phyloP scores from a whole-genome alignment of 306 rosid species.

The Castanea sativa region DNA sequence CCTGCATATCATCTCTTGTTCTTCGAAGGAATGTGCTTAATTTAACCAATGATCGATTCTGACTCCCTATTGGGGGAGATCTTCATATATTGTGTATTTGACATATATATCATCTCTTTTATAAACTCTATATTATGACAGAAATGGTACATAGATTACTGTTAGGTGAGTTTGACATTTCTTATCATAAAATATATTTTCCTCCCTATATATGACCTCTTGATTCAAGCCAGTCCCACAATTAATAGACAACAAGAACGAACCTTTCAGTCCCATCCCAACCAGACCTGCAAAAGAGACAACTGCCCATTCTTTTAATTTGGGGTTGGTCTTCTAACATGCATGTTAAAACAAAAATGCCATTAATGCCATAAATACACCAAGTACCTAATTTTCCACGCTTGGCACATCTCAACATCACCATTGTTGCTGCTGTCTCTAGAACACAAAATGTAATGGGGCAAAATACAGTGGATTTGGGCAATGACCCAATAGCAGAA shows the following conservation, averaged over 20 bases:
- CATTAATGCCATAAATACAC: constrained; percentile 11
- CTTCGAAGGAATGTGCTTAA: no score
- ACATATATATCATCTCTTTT: no score
- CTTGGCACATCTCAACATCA: constrained; percentile 7
- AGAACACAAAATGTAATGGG: background rate
- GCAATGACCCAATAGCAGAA: constrained; percentile 18
- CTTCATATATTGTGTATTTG: no score
- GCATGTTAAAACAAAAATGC: background rate
- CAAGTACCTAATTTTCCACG: constrained; percentile 24
- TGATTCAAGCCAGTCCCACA: background rate
- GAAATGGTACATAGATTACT: no score
- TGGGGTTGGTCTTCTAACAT: background rate
- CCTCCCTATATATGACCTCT: no score
- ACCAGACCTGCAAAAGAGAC: background rate
- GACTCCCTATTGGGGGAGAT: no score
- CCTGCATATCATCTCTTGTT: no score
- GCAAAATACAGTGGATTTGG: constrained; percentile 5
- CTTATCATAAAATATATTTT: no score
- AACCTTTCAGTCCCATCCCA: background rate
- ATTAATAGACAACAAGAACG: background rate
- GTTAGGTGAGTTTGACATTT: no score
- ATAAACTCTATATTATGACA: no score
- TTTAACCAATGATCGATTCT: no score
- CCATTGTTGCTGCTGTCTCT: constrained; percentile 11
- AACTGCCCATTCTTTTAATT: background rate